Base-by-base conservation (phyloP, 495 filamentous ascomycete genomes). In the Parathielavia hyrcaniae region DNA sequence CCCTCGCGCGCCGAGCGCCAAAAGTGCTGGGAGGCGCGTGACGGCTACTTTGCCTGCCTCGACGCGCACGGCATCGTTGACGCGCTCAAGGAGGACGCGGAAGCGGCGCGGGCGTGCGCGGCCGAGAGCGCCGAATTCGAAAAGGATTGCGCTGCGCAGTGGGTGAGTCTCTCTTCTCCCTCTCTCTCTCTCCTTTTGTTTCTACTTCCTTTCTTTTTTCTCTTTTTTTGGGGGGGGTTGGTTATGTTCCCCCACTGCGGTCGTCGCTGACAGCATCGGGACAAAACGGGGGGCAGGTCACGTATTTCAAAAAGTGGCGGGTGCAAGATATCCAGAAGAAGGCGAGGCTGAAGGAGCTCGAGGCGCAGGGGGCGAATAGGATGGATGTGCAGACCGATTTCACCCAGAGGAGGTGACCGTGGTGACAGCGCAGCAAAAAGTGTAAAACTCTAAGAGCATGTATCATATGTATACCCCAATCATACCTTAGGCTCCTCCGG, bases 221-320 rank as follows among this genome's bases (percentile, higher is more conserved):
- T 57, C n/a, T 9, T 26, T 30, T 12, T 55, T 45, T 6, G n/a
- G 4, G 5, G 32, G 17, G 16, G 16, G 54, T 34, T 8, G 34
- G 19, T 36, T 16, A 45, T 53, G 26, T n/a, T n/a, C n/a, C n/a
- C n/a, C n/a, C 11, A n/a, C 36, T 4, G 22, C 3, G 26, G 4
- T 3, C 23, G 43, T 50, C 40, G 30, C 44, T 55, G 39, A 62
- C 35, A 0, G 8, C 8, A 23, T 17, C 2, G 16, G 22, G 57
- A 5, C 14, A 19, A 36, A n/a, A n/a, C n/a, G 2, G n/a, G 22
- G 38, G 55, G 36, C 64, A 97, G 92, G 90, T 97, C 57, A 88
- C 88, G 73, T 96, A 98, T 73, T 98, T 98, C 79, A 96, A 97
- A 73, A 88, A 96, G 69, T 84, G 89, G 72, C 79, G 93, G 58